These are phyloP conservation scores for Cladobotryum protrusum DNA, from an alignment of 2,329 filamentous ascomycete species.

Conservation along the genomic window DNA sequence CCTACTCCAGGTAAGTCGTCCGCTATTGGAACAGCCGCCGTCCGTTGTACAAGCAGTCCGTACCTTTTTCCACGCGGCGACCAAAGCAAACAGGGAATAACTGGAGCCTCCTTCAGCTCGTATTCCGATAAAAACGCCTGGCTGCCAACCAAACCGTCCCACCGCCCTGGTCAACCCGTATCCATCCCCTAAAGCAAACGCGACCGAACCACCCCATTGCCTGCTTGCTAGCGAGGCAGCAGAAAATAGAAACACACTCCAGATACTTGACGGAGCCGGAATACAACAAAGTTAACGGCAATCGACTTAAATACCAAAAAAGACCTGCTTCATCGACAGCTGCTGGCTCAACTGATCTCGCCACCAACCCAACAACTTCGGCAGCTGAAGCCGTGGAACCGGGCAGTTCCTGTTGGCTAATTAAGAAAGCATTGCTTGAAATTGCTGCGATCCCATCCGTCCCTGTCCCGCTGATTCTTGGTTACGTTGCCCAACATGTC, in stretches of 20 bases:
- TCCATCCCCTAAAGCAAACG: conserved; percentile 13
- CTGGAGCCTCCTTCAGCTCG: conserved; percentile 19
- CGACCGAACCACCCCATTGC: conserved; percentile 10
- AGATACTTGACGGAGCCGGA: conserved; percentile 7
- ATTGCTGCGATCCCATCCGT: background rate
- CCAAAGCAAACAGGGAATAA: conserved; percentile 6
- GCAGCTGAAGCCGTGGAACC: conserved; percentile 9
- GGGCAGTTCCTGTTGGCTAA: conserved; percentile 7
- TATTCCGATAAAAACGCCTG: conserved; percentile 21
- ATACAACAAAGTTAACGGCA: conserved; percentile 7
- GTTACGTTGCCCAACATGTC: conserved; percentile 31
- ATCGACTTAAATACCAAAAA: background rate
- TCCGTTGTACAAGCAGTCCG: too few relatives aligned
- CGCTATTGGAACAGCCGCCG: too few relatives aligned
- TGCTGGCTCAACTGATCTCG: conserved; percentile 8
- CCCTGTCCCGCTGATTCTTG: too few relatives aligned
- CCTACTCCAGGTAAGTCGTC: too few relatives aligned
- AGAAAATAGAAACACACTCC: background rate
- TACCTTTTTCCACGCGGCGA: background rate
- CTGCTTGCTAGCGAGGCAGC: conserved; percentile 11
- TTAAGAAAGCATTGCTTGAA: background rate
- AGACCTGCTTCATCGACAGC: background rate
- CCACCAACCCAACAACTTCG: conserved; percentile 6
- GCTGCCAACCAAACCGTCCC: conserved; percentile 23
- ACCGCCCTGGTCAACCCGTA: conserved; percentile 21